Conservation (phyloP, 768 basidiomycete species). For the Hypholoma fasciculare region DNA sequence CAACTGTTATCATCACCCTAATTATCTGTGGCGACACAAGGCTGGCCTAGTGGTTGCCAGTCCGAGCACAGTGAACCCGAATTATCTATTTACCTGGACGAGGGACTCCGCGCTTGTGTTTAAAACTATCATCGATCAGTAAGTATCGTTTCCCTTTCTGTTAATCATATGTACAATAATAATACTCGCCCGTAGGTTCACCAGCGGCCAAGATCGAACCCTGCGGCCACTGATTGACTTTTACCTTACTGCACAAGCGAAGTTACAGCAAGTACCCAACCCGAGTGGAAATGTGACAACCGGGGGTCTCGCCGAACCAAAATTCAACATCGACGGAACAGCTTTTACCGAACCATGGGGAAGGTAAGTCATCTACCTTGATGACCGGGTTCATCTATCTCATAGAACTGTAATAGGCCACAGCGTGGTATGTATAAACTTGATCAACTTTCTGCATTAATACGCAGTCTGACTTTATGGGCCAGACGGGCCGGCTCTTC, state of each 20-base stretch:
- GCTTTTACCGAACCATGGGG: slow-evolving; percentile 63
- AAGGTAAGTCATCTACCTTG: slow-evolving; percentile 23
- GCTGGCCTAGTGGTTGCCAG: slow-evolving; percentile 60
- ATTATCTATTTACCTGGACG: slow-evolving; percentile 79
- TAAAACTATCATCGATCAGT: slow-evolving; percentile 51
- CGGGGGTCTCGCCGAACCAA: slow-evolving; percentile 78
- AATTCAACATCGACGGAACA: slow-evolving; percentile 67
- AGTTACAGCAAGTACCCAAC: slow-evolving; percentile 66
- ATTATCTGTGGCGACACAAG: slow-evolving; percentile 33
- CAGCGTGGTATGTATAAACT: slow-evolving; percentile 47
- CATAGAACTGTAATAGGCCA: slow-evolving; percentile 39
- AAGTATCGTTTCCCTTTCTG: slow-evolving; percentile 11
- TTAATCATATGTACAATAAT: too few relatives aligned
- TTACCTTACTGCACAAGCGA: slow-evolving; percentile 55
- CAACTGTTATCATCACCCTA: not conserved
- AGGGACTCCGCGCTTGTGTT: slow-evolving; percentile 76
- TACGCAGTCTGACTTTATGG: not conserved
- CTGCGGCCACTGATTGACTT: slow-evolving; percentile 55
- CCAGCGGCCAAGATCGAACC: slow-evolving; percentile 48
- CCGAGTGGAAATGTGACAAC: slow-evolving; percentile 65
- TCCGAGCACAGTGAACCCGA: slow-evolving; percentile 49
- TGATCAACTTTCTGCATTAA: not conserved
- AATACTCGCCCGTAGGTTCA: slow-evolving; percentile 49
- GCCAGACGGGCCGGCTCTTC: slow-evolving; percentile 74
- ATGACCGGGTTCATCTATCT: not conserved